Conservation (phyloP, 352 stramenopile genomes). For the Phytophthora syringae region DNA sequence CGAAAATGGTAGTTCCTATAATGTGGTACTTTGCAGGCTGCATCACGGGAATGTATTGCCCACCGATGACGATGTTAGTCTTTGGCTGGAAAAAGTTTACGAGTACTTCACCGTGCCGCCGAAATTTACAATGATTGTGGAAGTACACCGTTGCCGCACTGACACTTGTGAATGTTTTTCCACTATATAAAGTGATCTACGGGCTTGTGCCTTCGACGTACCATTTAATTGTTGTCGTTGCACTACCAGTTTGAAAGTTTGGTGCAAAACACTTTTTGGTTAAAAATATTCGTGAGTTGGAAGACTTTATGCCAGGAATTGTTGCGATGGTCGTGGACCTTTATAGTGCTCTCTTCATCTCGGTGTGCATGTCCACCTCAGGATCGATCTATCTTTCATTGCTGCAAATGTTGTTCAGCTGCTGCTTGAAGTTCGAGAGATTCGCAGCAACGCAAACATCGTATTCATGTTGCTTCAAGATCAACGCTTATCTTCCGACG, state of each 20-base stretch:
- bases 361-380: constrained; percentile 21
- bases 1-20: neutral
- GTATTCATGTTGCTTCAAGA: constrained; percentile 3
- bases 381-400: constrained; percentile 12
- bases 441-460: constrained; percentile 1
- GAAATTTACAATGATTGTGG: neutral
- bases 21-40: neutral
- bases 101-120: neutral
- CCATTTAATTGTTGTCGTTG: neutral
- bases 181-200: constrained; percentile 20
- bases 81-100: neutral
- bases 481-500: neutral
- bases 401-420: constrained; percentile 1
- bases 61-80: neutral
- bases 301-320: constrained; percentile 15
- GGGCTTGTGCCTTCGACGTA: neutral
- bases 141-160: neutral
- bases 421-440: constrained; percentile 13
- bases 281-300: neutral
- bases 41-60: neutral
- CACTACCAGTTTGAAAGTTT: constrained; percentile 16
- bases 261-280: constrained; percentile 8
- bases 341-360: constrained; percentile 19
- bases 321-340: constrained; percentile 19
- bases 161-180: neutral